These are phyloP conservation scores for Spergularia bocconei DNA, from an alignment of 148 eudicot species.

Conservation along the genomic window DNA sequence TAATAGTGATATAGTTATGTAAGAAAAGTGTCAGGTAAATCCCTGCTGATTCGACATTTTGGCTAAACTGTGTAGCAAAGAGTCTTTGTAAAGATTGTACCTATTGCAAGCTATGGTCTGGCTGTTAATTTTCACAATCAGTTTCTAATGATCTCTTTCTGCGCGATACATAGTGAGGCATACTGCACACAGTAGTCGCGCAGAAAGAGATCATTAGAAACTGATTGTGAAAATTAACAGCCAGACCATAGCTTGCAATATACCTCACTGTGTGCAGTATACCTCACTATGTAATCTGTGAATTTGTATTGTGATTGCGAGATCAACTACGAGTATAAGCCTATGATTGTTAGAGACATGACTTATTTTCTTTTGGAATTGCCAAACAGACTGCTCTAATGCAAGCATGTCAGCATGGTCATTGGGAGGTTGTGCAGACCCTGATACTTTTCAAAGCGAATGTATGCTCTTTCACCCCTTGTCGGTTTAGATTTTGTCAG, in stretches of 20 bases:
- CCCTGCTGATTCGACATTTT: no score
- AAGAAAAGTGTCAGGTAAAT: not conserved
- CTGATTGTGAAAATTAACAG: no score
- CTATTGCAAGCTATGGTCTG: no score
- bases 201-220: no score
- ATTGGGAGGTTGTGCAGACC: conserved; percentile 94
- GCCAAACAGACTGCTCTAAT: conserved; percentile 81
- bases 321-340: not conserved
- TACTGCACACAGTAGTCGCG: no score
- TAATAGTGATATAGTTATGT: not conserved
- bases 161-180: no score
- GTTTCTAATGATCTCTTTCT: no score
- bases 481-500: not conserved
- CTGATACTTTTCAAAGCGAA: conserved; percentile 79
- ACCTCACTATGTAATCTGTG: not conserved
- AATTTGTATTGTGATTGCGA: conserved; percentile 12
- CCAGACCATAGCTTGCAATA: no score
- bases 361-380: conserved; percentile 9
- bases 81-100: no score
- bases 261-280: not conserved
- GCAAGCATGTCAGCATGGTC: conserved; percentile 99
- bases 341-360: not conserved
- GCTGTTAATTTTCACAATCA: no score
- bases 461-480: conserved; percentile 45
- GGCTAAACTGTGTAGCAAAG: no score